phyloP scores from a whole-genome alignment of 164 flowering plant genomes.

The Saururus chinensis region DNA sequence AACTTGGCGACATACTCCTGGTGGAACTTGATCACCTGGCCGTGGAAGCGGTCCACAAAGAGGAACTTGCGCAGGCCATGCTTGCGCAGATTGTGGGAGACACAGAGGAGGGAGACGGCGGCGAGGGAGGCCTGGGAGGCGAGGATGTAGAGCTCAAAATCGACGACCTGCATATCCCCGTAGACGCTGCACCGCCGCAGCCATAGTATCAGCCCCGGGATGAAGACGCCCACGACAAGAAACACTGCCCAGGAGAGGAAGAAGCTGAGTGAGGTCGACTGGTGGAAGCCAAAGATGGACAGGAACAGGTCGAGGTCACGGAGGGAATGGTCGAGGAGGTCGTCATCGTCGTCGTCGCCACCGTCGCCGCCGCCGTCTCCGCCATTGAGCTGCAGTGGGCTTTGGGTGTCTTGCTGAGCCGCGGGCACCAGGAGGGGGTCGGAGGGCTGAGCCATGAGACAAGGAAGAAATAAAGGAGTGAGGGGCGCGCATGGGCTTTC shows the following conservation, averaged over 20 bases:
- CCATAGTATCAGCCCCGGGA: constrained; percentile 42
- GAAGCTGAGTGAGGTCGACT: constrained; percentile 23
- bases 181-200: constrained; percentile 31
- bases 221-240: constrained; percentile 30
- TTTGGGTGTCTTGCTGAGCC: too few species aligned
- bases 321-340: constrained; percentile 33
- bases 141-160: constrained; percentile 58
- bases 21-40: constrained; percentile 33
- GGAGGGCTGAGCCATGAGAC: too few species aligned
- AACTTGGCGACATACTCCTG: constrained; percentile 48
- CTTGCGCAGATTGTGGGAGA: constrained; percentile 60
- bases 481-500: too few species aligned
- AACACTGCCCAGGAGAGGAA: constrained; percentile 48
- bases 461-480: too few species aligned
- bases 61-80: constrained; percentile 68
- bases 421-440: too few species aligned
- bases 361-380: too few species aligned
- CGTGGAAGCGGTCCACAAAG: constrained; percentile 61
- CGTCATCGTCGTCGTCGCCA: too few species aligned
- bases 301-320: constrained; percentile 37
- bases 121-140: constrained; percentile 55
- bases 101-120: constrained; percentile 57
- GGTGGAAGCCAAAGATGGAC: constrained; percentile 48
- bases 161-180: constrained; percentile 33
- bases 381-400: too few species aligned